Base-by-base conservation (phyloP, 1,284 basidiomycete genomes). In the Apiotrichum siamense region DNA sequence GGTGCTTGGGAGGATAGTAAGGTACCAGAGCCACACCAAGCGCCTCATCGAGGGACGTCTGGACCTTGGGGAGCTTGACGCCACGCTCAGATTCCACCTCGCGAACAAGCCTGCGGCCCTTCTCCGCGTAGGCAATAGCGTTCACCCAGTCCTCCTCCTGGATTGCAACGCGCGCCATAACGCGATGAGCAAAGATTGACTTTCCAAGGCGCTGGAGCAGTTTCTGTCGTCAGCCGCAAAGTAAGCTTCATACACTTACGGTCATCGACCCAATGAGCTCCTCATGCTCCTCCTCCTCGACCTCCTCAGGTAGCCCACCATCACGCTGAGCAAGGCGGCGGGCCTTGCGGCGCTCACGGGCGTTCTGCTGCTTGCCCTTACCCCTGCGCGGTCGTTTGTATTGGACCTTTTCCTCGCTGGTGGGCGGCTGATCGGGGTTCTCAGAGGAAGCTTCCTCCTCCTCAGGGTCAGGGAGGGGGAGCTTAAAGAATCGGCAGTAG, bases 1-100 rank as follows among this genome's bases (percentile, higher is more conserved):
- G 94, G 63, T 97, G 85, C 64, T 92, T 91, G 0, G 94, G 94
- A 11, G 93, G 84, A 70, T 84, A 88, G 47, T 87, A 78, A 60
- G 96, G 86, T 1, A 92, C 87, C 17, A 96, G 78, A 4, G 88
- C 84, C 1, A 72, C 60, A 37, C 67, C 73, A 13, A 75, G 60
- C 2, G 58, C 60, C 2, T 67, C 66, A 27, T 75, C 73, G 12
- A 75, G 54, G 0, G 70, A 68, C 1, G 59, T 47, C 27, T 58
- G 59, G 3, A 58, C 55, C 7, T 66, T 70, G 32, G 35, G 32
- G 3, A 53, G 66, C 21, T 74, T 73, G 36, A 78, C 79, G 0
- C 84, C 87, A 13, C 79, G 80, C 46, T 85, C 78, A 38, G 69
- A 66, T 64, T 88, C 84, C 6, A 80, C 66, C n/a, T 75, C 76